Base-by-base conservation (phyloP, 768 basidiomycete genomes). In the Suillus subalutaceus region DNA sequence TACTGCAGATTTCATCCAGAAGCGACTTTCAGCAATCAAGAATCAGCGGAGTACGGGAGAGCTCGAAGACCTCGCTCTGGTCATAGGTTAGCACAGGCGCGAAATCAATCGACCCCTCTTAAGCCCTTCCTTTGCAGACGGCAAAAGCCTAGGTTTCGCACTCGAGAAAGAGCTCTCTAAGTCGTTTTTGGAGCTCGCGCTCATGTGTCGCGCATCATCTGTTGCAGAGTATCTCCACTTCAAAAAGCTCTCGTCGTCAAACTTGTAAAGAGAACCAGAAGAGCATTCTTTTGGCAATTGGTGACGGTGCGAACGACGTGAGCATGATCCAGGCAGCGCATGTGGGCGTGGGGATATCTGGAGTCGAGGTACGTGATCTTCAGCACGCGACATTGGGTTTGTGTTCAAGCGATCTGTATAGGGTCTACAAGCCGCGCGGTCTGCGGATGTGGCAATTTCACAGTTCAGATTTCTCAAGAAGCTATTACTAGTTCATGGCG, bases 291-390 rank as follows among this genome's bases (percentile, higher is more conserved):
- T 86, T 99, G 10, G 97, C 97, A 4, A 98, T 99, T 61, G 97
- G 97, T 26, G 97, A 99, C 69, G 97, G 97, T 60, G 97, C 97
- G 2, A 99, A 98, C 76, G 97, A 99, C 77, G 97, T 99, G 71
- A 94, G 94, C 75, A 99, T 99, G 97, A 99, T 99, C 66, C 97
- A 99, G 75, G 97, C 97, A 43, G 97, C 97, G 0, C 97, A 99
- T 74, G 93, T 99, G 56, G 97, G 97, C 38, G 91, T 99, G 63
- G 97, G 97, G 72, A 99, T 99, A 58, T 98, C 96, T 55, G 97
- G 97, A 63, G 93, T 98, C 30, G 97, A 99, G 85, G 94, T 93
- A 70, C 16, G 82, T 72, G 6, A 38, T 43, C 5, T 8, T 30
- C 16, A 2, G n/a, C 66, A 18, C 37, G 15, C 53, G 58, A 23